These are phyloP conservation scores for Ogataea hybrid DNA, from an alignment of 1,139 yeast species.

Conservation along the genomic window DNA sequence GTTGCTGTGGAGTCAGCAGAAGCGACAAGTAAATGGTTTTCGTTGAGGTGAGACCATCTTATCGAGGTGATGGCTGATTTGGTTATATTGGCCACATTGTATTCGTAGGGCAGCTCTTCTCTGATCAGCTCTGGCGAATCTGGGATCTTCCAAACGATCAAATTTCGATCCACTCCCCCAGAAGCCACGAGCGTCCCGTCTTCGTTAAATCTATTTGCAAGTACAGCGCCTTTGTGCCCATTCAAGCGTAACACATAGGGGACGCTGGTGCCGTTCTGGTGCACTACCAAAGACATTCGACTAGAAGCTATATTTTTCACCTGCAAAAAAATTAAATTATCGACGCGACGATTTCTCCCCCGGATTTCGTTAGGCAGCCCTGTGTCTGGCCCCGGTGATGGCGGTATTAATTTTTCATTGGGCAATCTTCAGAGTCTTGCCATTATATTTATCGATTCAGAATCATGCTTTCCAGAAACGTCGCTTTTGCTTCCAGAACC, in stretches of 20 bases:
- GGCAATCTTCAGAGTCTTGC: conserved; percentile 3
- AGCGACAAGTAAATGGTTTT: conserved; percentile 38
- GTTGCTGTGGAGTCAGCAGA: conserved; percentile 55
- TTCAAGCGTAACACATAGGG: conserved; percentile 9
- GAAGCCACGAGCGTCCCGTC: conserved; percentile 47
- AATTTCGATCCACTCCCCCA: conserved; percentile 49
- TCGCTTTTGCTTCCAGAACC: conserved; percentile 34
- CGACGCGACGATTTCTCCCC: conserved; percentile 10
- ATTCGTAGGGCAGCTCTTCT: conserved; percentile 34
- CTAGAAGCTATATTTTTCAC: background rate
- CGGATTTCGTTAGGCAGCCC: conserved; percentile 9
- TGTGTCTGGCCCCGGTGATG: conserved; percentile 1
- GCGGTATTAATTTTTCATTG: conserved; percentile 8
- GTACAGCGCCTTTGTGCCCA: conserved; percentile 48
- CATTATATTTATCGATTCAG: conserved; percentile 1
- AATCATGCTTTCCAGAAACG: conserved; percentile 35
- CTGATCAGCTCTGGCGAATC: conserved; percentile 23
- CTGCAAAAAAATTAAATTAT: background rate
- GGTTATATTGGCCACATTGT: conserved; percentile 37
- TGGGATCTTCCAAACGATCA: conserved; percentile 48
- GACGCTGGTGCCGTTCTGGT: background rate
- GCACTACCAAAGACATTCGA: conserved; percentile 8
- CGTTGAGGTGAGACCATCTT: conserved; percentile 43
- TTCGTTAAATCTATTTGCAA: conserved; percentile 43
- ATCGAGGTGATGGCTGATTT: conserved; percentile 51